These are phyloP conservation scores for Saccharomyces pastorianus DNA, from an alignment of 1,139 yeast species.

Conservation along the genomic window DNA sequence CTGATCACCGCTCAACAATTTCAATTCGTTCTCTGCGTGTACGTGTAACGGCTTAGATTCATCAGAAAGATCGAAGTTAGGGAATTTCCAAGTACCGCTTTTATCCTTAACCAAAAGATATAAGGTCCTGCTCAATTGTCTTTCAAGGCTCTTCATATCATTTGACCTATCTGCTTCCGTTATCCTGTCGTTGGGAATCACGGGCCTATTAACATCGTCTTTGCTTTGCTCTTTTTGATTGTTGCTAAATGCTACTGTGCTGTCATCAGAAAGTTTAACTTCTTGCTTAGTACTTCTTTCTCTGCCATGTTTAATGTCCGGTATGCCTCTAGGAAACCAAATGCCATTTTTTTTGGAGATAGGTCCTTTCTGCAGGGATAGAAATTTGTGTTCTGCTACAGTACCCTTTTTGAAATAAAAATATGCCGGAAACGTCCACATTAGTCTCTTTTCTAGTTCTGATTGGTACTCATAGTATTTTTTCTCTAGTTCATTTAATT, in stretches of 20 bases:
- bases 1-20: slow-evolving; percentile 60
- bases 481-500: slow-evolving; percentile 60
- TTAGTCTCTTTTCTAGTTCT: slow-evolving; percentile 77
- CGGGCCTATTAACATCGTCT: slow-evolving; percentile 59
- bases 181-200: slow-evolving; percentile 59
- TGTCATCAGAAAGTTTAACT: slow-evolving; percentile 53
- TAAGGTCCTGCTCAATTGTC: slow-evolving; percentile 71
- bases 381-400: slow-evolving; percentile 72
- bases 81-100: slow-evolving; percentile 61
- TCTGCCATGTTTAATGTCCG: slow-evolving; percentile 80
- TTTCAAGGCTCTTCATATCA: slow-evolving; percentile 62
- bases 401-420: slow-evolving; percentile 89
- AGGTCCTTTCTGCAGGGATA: slow-evolving; percentile 70
- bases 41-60: slow-evolving; percentile 51
- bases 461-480: slow-evolving; percentile 77
- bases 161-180: slow-evolving; percentile 67
- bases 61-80: slow-evolving; percentile 46
- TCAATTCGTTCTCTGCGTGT: slow-evolving; percentile 69
- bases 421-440: slow-evolving; percentile 97
- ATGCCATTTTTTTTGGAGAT: slow-evolving; percentile 64
- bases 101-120: slow-evolving; percentile 53
- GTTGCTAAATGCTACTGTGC: slow-evolving; percentile 29
- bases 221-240: slow-evolving; percentile 19
- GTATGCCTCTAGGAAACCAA: slow-evolving; percentile 73
- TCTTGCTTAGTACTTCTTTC: slow-evolving; percentile 81